These are phyloP conservation scores for Populus simonii DNA, from an alignment of 345 rosid genomes.

Conservation along the genomic window DNA sequence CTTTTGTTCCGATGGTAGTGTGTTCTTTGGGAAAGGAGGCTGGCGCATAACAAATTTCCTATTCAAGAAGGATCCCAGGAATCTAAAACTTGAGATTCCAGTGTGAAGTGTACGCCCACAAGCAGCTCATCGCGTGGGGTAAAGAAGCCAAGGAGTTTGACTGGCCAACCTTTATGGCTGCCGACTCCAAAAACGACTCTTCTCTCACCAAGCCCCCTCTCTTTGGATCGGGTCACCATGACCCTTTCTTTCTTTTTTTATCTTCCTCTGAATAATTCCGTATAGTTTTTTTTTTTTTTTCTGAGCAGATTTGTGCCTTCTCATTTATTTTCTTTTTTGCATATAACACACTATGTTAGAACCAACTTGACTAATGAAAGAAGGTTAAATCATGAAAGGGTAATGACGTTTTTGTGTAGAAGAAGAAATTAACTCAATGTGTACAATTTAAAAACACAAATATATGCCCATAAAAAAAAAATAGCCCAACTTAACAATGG, in stretches of 20 bases:
- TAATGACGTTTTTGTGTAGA: background rate
- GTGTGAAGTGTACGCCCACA: background rate
- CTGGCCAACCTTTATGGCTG: conserved; percentile 23
- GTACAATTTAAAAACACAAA: background rate
- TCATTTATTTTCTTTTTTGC: background rate
- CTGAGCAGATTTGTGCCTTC: background rate
- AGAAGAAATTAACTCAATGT: background rate
- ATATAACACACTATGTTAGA: background rate
- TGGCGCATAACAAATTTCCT: background rate
- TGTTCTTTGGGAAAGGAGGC: background rate
- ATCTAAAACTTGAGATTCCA: background rate
- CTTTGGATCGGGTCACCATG: background rate
- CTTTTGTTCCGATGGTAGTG: background rate
- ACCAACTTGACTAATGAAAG: background rate
- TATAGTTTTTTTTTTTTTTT: background rate
- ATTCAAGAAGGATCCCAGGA: background rate
- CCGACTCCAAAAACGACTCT: conserved; percentile 34
- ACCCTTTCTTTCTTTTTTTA: background rate
- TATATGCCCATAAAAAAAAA: background rate
- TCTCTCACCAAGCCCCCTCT: background rate
- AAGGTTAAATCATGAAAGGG: background rate
- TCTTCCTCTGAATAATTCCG: background rate
- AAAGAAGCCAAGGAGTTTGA: background rate
- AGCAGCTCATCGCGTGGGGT: conserved; percentile 7
- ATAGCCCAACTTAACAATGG: background rate